phyloP scores from a whole-genome alignment of 2,329 filamentous ascomycete genomes.

The Aspergillus latus region DNA sequence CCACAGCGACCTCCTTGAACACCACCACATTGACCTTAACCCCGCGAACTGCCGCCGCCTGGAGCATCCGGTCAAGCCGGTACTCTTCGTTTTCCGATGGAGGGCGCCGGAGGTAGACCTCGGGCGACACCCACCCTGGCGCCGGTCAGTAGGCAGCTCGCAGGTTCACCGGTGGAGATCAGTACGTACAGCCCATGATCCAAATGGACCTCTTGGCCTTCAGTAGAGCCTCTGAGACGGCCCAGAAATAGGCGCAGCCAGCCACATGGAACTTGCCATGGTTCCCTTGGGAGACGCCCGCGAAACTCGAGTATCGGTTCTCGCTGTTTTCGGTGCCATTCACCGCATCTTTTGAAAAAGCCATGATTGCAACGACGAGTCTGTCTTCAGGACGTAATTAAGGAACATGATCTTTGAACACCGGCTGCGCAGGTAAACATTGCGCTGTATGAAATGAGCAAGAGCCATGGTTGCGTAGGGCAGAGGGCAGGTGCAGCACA shows the following conservation, averaged over 20 bases:
- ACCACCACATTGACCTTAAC: background rate
- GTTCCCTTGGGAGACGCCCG: background rate
- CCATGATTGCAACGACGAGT: background rate
- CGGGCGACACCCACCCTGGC: constrained; percentile 1
- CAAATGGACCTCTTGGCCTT: background rate
- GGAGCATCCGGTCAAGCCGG: constrained; percentile 1
- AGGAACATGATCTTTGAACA: no score
- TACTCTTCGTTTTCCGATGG: background rate
- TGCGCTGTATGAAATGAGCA: no score
- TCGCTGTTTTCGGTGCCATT: background rate
- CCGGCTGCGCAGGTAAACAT: no score
- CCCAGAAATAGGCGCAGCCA: constrained; percentile 7
- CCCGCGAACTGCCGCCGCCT: background rate
- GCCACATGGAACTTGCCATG: background rate
- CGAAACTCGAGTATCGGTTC: background rate
- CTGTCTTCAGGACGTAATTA: background rate
- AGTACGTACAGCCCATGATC: background rate
- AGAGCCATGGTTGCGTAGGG: no score
- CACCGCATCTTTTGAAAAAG: background rate
- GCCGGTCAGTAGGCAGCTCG: background rate
- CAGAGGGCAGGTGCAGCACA: no score
- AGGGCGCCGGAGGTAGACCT: background rate
- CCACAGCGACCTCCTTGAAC: background rate
- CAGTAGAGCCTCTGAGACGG: background rate
- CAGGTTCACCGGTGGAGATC: background rate